Evolutionary conservation across 2,329 filamentous ascomycete genomes (phyloP), one percentile per base, ranked within the genome.

Genomic region (Cryphonectria parasitica): DNA sequence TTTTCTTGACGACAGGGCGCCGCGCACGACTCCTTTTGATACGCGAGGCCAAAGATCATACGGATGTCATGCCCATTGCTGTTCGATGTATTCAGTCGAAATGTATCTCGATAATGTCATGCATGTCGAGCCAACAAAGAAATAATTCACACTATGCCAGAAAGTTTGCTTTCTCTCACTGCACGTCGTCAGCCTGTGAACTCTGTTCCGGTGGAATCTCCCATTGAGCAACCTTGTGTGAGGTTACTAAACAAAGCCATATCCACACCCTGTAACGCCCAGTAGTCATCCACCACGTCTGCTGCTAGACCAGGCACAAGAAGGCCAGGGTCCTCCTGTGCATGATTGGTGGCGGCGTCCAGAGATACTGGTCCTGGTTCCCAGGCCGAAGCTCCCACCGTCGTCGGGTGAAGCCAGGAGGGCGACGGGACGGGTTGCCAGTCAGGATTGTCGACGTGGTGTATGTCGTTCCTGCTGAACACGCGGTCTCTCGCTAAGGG

Each of bases 261-360:
- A 56, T 78, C 77, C 8, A 78, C 74, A 11, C 76, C 77, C 68
- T 79, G 75, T 43, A 78, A 76, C 0, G 72, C 71, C 77, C 77
- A 78, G 31, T 78, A 76, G 61, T 79, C 76, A 8, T 49, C 45
- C 22, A n/a, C 8, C 28, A 70, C 52, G 1, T 67, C 73, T 7
- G 71, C 72, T 11, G 73, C 67, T 3, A 76, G 56, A 6, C 70
- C 74, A 1, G 74, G 73, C n/a, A 58, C 65, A 17, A 71, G 19
- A 19, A 60, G 15, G 25, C 39, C 39, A 25, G 39, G n/a, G 8
- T 25, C 15, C 36, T 39, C 36, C 8, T 66, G 73, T 63, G 45
- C 52, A 10, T 7, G 49, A 22, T 3, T 41, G 36, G 25, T 45
- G 41, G 25, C 54, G n/a, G 22, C 19, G 10, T 25, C 67, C 8